Evolutionary conservation across 1,284 basidiomycete species (phyloP).

Genomic region (Cystobasidiaceae sp.): DNA sequence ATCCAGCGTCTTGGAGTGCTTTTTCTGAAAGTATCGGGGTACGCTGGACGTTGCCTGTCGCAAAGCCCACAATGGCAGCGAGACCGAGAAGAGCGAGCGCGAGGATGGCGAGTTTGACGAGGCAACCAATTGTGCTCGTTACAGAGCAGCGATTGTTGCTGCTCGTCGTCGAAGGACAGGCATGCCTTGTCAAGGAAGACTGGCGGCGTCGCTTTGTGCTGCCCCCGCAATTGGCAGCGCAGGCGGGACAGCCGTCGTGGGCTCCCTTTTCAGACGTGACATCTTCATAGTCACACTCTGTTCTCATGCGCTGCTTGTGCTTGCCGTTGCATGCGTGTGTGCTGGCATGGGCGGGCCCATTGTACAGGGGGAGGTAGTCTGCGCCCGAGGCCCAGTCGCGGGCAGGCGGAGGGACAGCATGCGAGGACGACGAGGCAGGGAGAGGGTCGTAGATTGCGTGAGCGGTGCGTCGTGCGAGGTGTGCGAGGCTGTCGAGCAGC

Average conservation of each 20-base stretch:
- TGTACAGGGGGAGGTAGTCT: not conserved
- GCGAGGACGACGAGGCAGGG: not conserved
- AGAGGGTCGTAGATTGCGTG: too few species aligned
- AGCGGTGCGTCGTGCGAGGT: constrained; percentile 4
- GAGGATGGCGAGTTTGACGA: constrained; percentile 12
- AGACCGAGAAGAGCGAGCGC: constrained; percentile 15
- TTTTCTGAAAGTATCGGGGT: constrained; percentile 28
- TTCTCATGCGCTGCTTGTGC: not conserved
- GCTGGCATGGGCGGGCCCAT: not conserved
- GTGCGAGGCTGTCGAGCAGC: not conserved
- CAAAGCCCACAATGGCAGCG: constrained; percentile 6
- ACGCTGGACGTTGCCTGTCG: constrained; percentile 12
- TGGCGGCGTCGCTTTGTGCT: too few species aligned
- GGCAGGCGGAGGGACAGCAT: not conserved
- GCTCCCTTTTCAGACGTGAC: too few species aligned
- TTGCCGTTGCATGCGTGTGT: not conserved
- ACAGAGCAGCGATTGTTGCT: not conserved
- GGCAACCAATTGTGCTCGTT: too few species aligned
- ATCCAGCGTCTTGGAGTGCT: constrained; percentile 29
- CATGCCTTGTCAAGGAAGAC: not conserved
- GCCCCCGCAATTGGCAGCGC: too few species aligned
- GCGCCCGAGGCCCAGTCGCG: too few species aligned
- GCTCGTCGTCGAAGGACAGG: too few species aligned
- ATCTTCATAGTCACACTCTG: not conserved
- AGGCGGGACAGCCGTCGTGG: too few species aligned